phyloP scores from a whole-genome alignment of 192 early-diverging fungal genomes.

The Gamsiella multidivaricata region DNA sequence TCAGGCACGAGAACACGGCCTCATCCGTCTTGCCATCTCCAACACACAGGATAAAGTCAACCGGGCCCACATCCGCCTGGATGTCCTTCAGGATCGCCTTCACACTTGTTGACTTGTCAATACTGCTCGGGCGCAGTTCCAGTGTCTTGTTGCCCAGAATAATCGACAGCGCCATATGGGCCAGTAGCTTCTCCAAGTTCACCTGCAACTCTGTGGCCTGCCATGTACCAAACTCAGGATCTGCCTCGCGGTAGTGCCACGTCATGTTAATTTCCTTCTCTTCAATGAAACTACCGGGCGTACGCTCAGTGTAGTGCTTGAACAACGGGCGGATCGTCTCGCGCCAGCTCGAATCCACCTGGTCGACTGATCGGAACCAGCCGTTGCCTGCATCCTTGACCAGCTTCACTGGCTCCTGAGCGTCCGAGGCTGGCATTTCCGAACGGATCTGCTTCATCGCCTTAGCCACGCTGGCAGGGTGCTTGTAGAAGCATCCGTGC shows the following conservation, averaged over 20 bases:
- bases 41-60: constrained; percentile 76
- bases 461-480: constrained; percentile 77
- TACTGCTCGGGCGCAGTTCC: constrained; percentile 91
- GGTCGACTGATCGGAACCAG: constrained; percentile 92
- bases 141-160: constrained; percentile 97
- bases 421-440: constrained; percentile 54
- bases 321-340: constrained; percentile 94
- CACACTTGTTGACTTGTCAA: constrained; percentile 93
- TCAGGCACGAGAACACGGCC: constrained; percentile 85
- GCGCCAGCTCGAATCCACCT: constrained; percentile 91
- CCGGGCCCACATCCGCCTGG: constrained; percentile 69
- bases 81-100: constrained; percentile 89
- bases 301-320: constrained; percentile 97
- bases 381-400: constrained; percentile 70
- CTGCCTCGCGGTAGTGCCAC: constrained; percentile 98
- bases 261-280: constrained; percentile 99
- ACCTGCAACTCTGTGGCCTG: constrained; percentile 98
- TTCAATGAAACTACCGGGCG: constrained; percentile 97
- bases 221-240: constrained; percentile 91
- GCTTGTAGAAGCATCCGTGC: constrained; percentile 98
- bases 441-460: constrained; percentile 58
- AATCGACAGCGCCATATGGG: constrained; percentile 93
- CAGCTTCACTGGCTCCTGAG: constrained; percentile 58
- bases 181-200: constrained; percentile 95
- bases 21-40: constrained; percentile 98